Evolutionary conservation across 1,284 basidiomycete species (phyloP).

Genomic region (Malassezia sp.): DNA sequence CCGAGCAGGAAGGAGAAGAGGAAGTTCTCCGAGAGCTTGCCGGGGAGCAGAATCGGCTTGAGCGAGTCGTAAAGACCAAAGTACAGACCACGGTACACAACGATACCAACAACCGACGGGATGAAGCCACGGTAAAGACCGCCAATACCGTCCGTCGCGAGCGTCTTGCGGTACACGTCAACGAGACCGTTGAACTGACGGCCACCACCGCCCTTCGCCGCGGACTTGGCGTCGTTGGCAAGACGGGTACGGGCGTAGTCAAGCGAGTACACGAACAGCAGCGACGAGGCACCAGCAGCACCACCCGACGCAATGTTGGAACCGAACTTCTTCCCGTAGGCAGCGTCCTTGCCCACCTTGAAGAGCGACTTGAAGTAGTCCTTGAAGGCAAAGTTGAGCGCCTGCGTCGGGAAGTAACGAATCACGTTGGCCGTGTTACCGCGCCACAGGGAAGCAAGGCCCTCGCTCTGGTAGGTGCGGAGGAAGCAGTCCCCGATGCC

Average conservation of each 20-base stretch:
- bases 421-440: slow-evolving; percentile 48
- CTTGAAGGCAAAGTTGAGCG: slow-evolving; percentile 46
- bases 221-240: slow-evolving; percentile 47
- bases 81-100: slow-evolving; percentile 48
- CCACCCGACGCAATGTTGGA: slow-evolving; percentile 47
- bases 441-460: slow-evolving; percentile 45
- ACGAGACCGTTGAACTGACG: slow-evolving; percentile 48
- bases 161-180: slow-evolving; percentile 47
- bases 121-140: slow-evolving; percentile 48
- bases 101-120: slow-evolving; percentile 46
- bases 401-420: slow-evolving; percentile 47
- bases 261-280: slow-evolving; percentile 47
- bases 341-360: slow-evolving; percentile 42
- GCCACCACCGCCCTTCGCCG: slow-evolving; percentile 46
- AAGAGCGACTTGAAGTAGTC: slow-evolving; percentile 45
- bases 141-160: slow-evolving; percentile 44
- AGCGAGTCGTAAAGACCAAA: slow-evolving; percentile 48
- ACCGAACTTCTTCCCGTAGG: slow-evolving; percentile 44
- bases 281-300: slow-evolving; percentile 47
- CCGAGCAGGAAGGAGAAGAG: slow-evolving; percentile 46
- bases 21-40: slow-evolving; percentile 44
- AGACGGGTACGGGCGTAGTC: slow-evolving; percentile 48
- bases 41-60: slow-evolving; percentile 46
- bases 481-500: slow-evolving; percentile 47
- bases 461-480: slow-evolving; percentile 46